A percentile compares a stretch with the other conserved stretches of the same genome.
phyloP scores from a whole-genome alignment of 2,329 filamentous ascomycete genomes.

The Graphilbum sp. region DNA sequence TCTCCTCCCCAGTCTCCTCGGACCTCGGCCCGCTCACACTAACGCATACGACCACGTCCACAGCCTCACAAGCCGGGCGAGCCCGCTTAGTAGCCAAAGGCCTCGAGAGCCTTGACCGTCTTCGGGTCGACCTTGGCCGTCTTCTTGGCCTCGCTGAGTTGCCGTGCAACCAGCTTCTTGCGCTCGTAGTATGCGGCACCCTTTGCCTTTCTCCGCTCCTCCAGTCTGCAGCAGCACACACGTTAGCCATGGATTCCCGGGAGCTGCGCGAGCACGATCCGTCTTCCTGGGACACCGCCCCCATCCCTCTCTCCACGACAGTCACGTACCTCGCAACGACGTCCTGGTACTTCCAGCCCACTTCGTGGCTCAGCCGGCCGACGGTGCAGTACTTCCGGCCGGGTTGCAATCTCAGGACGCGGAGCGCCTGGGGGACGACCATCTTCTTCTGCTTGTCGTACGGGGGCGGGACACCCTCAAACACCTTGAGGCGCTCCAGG shows the following conservation, averaged over 20 bases:
- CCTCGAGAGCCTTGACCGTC: constrained; percentile 75
- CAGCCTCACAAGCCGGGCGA: not conserved
- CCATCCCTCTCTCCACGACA: no score
- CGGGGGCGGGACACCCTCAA: constrained; percentile 96
- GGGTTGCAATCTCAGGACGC: constrained; percentile 91
- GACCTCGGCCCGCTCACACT: not conserved
- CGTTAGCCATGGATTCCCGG: not conserved
- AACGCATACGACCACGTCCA: not conserved
- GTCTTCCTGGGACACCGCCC: no score
- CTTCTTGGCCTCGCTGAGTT: constrained; percentile 87
- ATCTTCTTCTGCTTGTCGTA: constrained; percentile 99
- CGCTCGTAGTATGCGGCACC: constrained; percentile 98
- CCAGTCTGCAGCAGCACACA: constrained; percentile 48
- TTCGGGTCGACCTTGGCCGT: constrained; percentile 72
- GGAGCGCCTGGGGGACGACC: constrained; percentile 95
- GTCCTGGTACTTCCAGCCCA: constrained; percentile 99
- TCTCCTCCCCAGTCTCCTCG: not conserved
- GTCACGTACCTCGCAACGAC: constrained; percentile 86
- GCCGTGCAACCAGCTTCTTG: constrained; percentile 92
- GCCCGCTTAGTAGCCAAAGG: constrained; percentile 66
- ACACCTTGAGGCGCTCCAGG: constrained; percentile 97
- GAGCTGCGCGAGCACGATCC: no score
- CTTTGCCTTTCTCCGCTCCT: constrained; percentile 99
- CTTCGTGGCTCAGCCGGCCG: constrained; percentile 93
- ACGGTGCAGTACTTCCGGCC: constrained; percentile 99